Evolutionary conservation across 116 monocot genomes (phyloP).

Genomic region (Trichopus zeylanicus): DNA sequence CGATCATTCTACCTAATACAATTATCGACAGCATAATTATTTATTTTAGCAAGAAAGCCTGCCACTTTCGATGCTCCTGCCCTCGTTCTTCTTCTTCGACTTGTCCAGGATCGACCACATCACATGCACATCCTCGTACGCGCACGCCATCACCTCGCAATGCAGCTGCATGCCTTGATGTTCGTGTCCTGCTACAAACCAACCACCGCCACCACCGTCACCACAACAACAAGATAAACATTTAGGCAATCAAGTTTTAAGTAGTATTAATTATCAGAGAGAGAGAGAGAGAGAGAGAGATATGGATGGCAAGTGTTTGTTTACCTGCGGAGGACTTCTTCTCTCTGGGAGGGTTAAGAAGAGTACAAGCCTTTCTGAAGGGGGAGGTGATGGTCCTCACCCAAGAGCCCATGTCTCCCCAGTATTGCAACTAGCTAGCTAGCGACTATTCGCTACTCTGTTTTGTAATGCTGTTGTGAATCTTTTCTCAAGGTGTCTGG

Average conservation of each 20-base stretch:
- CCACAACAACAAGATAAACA: no score
- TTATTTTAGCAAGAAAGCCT: background rate
- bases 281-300: no score
- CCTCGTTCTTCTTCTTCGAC: constrained; percentile 8
- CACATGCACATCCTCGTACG: constrained; percentile 79
- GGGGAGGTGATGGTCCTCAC: constrained; percentile 35
- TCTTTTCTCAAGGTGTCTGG: background rate
- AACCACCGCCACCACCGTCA: background rate
- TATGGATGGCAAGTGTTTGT: no score
- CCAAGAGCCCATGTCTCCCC: constrained; percentile 21
- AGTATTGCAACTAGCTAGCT: background rate
- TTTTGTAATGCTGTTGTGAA: background rate
- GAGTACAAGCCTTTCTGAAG: constrained; percentile 34
- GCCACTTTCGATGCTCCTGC: background rate
- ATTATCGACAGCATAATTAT: no score
- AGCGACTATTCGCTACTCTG: background rate
- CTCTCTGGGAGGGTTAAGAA: constrained; percentile 21
- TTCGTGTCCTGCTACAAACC: constrained; percentile 12
- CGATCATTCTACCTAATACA: no score
- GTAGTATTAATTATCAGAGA: background rate
- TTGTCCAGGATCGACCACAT: constrained; percentile 90
- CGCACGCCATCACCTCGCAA: constrained; percentile 78
- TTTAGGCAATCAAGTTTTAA: no score
- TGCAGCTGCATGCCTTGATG: constrained; percentile 31
- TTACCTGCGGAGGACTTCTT: constrained; percentile 8